Conservation (phyloP, 164 flowering plant species). For the Malania oleifera region DNA sequence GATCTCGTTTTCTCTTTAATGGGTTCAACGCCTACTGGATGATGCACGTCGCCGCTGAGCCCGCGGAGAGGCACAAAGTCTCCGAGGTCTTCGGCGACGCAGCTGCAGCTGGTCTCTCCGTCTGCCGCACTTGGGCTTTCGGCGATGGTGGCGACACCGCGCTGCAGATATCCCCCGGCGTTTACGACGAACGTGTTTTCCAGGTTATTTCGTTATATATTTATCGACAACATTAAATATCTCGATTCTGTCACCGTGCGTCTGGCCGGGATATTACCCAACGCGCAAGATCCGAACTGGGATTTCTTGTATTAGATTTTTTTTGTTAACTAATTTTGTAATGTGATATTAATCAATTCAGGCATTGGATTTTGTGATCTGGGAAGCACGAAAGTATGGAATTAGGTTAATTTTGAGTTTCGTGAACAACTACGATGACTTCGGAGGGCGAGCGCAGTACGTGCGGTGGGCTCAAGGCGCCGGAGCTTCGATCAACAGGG, state of each 20-base stretch:
- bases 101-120: constrained; percentile 33
- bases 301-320: not conserved
- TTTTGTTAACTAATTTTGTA: not conserved
- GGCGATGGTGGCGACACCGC: constrained; percentile 46
- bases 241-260: not conserved
- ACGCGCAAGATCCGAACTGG: too few species aligned
- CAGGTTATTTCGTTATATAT: constrained; percentile 24
- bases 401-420: constrained; percentile 44
- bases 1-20: constrained; percentile 22
- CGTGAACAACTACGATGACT: constrained; percentile 44
- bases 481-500: too few species aligned
- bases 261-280: too few species aligned
- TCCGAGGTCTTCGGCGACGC: constrained; percentile 35
- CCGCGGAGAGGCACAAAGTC: constrained; percentile 31
- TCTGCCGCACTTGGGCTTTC: constrained; percentile 65
- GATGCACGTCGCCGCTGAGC: constrained; percentile 43
- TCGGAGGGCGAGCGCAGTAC: constrained; percentile 50
- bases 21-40: constrained; percentile 53
- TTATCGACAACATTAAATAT: not conserved
- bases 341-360: too few species aligned
- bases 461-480: too few species aligned
- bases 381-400: constrained; percentile 44
- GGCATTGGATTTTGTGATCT: constrained; percentile 60
- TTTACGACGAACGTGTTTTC: constrained; percentile 46
- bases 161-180: constrained; percentile 46